A percentile compares a stretch with the other conserved stretches of the same genome.
These are phyloP conservation scores for Aspergillus hiratsukae DNA, from an alignment of 2,329 filamentous ascomycete species.

Conservation along the genomic window DNA sequence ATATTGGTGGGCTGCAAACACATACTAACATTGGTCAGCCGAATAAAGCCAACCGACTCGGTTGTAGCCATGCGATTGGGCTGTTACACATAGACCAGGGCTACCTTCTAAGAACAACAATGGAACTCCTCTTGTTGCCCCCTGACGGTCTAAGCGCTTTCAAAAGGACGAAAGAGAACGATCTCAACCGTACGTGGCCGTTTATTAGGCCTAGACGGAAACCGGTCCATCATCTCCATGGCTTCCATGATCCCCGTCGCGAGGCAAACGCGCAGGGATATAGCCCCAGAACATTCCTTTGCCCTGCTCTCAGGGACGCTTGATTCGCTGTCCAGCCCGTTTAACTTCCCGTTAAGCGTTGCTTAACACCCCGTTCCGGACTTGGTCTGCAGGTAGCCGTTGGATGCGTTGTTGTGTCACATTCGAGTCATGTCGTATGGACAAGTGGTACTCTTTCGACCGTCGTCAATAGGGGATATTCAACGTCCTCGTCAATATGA, in stretches of 20 bases:
- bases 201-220: not conserved
- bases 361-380: conserved; percentile 8
- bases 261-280: not conserved
- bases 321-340: not conserved
- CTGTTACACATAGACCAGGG: conserved; percentile 1
- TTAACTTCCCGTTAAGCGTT: conserved; percentile 18
- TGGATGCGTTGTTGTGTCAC: conserved; percentile 21
- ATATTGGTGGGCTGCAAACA: conserved; percentile 7
- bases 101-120: not conserved
- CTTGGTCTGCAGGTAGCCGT: conserved; percentile 18
- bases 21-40: conserved; percentile 1
- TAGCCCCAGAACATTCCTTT: not conserved
- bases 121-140: not conserved
- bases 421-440: conserved; percentile 2
- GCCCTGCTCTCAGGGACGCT: not conserved
- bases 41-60: not conserved
- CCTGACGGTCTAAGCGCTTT: not conserved
- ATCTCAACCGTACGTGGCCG: not conserved
- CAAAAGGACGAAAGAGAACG: not conserved
- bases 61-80: conserved; percentile 4
- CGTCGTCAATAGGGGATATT: not conserved
- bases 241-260: not conserved
- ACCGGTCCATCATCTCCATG: not conserved
- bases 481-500: not conserved
- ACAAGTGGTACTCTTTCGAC: not conserved